Evolutionary conservation across 352 stramenopile species (phyloP).

Genomic region (Discostella stelligera): DNA sequence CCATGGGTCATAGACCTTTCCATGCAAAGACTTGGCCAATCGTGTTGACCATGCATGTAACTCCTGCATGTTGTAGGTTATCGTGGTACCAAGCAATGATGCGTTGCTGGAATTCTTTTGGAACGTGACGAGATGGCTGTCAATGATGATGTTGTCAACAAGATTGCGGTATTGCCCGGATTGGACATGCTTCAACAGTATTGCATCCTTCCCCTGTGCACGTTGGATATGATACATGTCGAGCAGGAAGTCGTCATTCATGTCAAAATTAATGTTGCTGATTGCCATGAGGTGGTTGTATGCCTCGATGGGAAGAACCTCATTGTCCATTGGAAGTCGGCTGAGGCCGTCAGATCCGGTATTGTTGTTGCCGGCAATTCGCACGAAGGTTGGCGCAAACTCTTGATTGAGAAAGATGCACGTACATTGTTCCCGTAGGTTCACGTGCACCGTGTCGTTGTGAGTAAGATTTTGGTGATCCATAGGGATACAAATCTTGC

Average conservation of each 20-base stretch:
- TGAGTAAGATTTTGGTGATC: conserved; percentile 3
- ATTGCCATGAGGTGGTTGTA: too few species aligned
- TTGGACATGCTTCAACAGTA: neutral
- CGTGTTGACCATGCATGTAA: conserved; percentile 2
- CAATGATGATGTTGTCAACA: neutral
- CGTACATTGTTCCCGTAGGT: neutral
- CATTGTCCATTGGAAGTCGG: neutral
- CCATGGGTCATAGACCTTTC: neutral
- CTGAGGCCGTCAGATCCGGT: conserved; percentile 10
- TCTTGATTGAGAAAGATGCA: neutral
- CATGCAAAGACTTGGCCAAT: neutral
- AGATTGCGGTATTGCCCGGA: too few species aligned
- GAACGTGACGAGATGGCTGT: neutral
- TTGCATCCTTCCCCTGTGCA: neutral
- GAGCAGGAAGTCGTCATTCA: neutral
- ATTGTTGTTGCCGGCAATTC: conserved; percentile 7
- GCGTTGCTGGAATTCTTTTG: neutral
- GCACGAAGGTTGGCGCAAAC: conserved; percentile 1
- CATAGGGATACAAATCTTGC: neutral
- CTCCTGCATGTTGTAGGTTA: conserved; percentile 6
- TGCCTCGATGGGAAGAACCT: neutral
- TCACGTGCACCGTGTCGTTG: neutral
- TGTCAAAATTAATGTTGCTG: too few species aligned
- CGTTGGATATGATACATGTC: neutral
- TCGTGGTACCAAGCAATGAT: neutral